Evolutionary conservation across 1,284 basidiomycete species (phyloP), one percentile per base, ranked within the genome.

Genomic region (Ustilago vetiveriae): DNA sequence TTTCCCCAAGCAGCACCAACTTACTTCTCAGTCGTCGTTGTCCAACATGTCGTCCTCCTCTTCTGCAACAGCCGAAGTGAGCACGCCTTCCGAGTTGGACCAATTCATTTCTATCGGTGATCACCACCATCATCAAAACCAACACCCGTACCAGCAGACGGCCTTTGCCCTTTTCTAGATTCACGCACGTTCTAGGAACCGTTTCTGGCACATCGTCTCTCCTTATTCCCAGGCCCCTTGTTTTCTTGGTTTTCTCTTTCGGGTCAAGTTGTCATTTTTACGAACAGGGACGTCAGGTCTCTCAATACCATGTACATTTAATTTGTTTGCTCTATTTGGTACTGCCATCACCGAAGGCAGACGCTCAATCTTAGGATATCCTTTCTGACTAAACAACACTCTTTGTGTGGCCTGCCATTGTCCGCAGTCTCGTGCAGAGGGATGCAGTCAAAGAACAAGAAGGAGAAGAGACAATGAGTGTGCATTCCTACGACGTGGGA

Each of bases 71-170:
- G 62, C 42, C 5, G 62, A 65, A 3, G 62, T 41, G 3, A 42
- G 23, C 30, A 65, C 62, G 0, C 62, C 62, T 0, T 49, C 50
- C 14, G 50, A 65, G 45, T 22, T 65, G 30, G 62, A 58, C 13
- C 55, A 65, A 22, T 65, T 65, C 33, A 58, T 58, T 39, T 40
- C 50, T 14, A 33, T 65, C 21, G 50, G 40, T n/a, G 41, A 56
- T 0, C 46, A 32, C 10, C 32, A 37, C 17, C 48, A 38, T 6
- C 23, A 21, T 4, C 40, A 56, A 3, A 33, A 57, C 2, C 45
- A 42, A 11, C 38, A 36, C 7, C 32, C 43, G 7, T 33, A 47
- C n/a, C 52, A 41, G 3, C 49, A 52, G 13, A 10, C 49, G 40
- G 37, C n/a, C 9, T 63, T 43, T 46, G 36, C 46, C 2, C 30